Base-by-base conservation (phyloP, 1,284 basidiomycete genomes). In the Trametes polyzona region DNA sequence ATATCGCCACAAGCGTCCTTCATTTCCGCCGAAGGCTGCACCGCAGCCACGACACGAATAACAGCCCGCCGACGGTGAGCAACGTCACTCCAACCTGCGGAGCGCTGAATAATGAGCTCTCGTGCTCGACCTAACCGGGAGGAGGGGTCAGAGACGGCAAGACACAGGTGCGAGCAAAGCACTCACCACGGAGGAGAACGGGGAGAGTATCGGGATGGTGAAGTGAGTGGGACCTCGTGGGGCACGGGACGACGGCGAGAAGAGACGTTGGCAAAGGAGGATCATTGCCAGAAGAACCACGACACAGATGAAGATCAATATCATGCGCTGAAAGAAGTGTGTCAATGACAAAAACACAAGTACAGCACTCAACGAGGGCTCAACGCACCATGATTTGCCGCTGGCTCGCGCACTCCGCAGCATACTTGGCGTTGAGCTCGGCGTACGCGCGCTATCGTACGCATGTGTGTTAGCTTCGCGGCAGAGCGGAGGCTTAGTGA, bases 181-280 rank as follows among this genome's bases (percentile, higher is more conserved):
- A 57, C 66, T 35, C 41, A 67, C 66, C 52, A 67, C 63, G 4
- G 65, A 68, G 11, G 66, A 55, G 52, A 68, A 68, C 4, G 66
- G 66, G 3, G 66, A 68, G 1, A 68, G 55, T 2, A 68, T 63
- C 5, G 66, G 66, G 21, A 68, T 65, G 4, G 65, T 68, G 46
- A 68, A 68, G 49, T 68, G 66, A n/a, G 63, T 35, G 1, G 58
- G 49, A 0, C 44, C 23, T 0, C 47, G 43, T 12, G 52, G 37
- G 21, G 57, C n/a, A 9, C 41, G 33, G 14, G 39, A 23, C 3
- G 52, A 3, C 2, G 52, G 46, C 1, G 12, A 10, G 27, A 47
- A 3, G 7, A 35, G 16, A 6, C 44, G 37, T 33, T 47, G 41
- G 4, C 39, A 27, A 6, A 47, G 27, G 11, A 36, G 27, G 3